phyloP scores from a whole-genome alignment of 257 asterid species.

The Jasminum sambac region DNA sequence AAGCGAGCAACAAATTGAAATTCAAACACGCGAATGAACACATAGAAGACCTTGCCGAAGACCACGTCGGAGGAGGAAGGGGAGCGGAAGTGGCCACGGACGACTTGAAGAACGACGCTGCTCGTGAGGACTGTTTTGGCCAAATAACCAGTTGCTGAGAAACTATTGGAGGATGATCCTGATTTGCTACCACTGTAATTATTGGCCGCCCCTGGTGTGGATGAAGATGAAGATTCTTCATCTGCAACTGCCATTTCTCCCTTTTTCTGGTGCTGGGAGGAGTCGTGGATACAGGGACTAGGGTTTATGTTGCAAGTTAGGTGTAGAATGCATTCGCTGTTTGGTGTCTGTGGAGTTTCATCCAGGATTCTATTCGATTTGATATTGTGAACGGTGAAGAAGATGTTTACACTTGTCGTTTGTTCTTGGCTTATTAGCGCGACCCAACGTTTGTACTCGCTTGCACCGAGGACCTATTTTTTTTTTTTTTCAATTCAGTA shows the following conservation, averaged over 20 bases:
- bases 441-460: too few species aligned
- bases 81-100: constrained; percentile 82
- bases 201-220: constrained; percentile 46
- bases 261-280: neutral
- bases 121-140: constrained; percentile 87
- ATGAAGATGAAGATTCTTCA: constrained; percentile 60
- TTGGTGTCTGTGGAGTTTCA: too few species aligned
- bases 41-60: constrained; percentile 71
- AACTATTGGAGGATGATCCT: constrained; percentile 36
- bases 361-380: too few species aligned
- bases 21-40: neutral
- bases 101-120: constrained; percentile 82
- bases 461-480: too few species aligned
- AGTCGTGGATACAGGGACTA: neutral
- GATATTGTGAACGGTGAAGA: too few species aligned
- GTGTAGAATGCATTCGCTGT: neutral
- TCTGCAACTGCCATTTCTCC: constrained; percentile 54
- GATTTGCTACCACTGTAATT: constrained; percentile 29
- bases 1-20: neutral
- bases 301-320: neutral
- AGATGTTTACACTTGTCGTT: too few species aligned
- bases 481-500: too few species aligned
- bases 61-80: constrained; percentile 70
- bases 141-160: constrained; percentile 51
- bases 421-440: too few species aligned